Conservation (phyloP, 2,329 filamentous ascomycete genomes). For the Ophiostoma montium region DNA sequence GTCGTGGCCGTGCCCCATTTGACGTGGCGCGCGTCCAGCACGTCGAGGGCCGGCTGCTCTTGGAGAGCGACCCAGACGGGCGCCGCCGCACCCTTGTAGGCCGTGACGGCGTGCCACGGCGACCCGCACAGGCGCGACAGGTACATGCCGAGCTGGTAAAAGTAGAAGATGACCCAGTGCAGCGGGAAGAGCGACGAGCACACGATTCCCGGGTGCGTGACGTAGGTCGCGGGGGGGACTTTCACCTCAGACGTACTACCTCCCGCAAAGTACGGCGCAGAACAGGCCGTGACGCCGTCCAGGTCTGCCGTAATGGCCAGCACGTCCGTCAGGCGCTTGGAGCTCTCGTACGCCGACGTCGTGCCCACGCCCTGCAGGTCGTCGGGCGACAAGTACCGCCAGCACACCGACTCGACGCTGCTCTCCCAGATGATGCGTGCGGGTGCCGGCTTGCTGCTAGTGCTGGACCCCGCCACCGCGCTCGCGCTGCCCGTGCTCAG, state of each 20-base stretch:
- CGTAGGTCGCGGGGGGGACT: slow-evolving; percentile 48
- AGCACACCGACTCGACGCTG: slow-evolving; percentile 53
- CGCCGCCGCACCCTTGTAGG: slow-evolving; percentile 63
- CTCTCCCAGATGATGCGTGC: slow-evolving; percentile 78
- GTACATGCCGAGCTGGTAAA: slow-evolving; percentile 55
- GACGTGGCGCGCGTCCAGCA: slow-evolving; percentile 34
- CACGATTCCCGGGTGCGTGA: slow-evolving; percentile 78
- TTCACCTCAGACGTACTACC: slow-evolving; percentile 10
- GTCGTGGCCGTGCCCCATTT: slow-evolving; percentile 81
- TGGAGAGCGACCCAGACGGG: slow-evolving; percentile 68
- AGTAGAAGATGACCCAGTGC: slow-evolving; percentile 50
- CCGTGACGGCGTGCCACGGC: slow-evolving; percentile 70
- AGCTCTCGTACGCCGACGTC: slow-evolving; percentile 61
- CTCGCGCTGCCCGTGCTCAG: slow-evolving; percentile 33
- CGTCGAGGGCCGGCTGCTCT: slow-evolving; percentile 46
- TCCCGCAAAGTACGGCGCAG: slow-evolving; percentile 38
- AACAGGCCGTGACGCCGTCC: slow-evolving; percentile 44
- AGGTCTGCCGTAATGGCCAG: slow-evolving; percentile 60
- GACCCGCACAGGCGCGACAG: slow-evolving; percentile 66
- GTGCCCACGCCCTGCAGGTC: slow-evolving; percentile 65
- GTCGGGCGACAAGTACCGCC: slow-evolving; percentile 38
- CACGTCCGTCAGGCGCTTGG: slow-evolving; percentile 77
- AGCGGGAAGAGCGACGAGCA: slow-evolving; percentile 70
- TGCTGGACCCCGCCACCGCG: slow-evolving; percentile 14
- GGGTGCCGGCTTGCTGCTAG: slow-evolving; percentile 15